Base-by-base conservation (phyloP, 169 alveolate genomes). In the Plasmodium yoelii region DNA sequence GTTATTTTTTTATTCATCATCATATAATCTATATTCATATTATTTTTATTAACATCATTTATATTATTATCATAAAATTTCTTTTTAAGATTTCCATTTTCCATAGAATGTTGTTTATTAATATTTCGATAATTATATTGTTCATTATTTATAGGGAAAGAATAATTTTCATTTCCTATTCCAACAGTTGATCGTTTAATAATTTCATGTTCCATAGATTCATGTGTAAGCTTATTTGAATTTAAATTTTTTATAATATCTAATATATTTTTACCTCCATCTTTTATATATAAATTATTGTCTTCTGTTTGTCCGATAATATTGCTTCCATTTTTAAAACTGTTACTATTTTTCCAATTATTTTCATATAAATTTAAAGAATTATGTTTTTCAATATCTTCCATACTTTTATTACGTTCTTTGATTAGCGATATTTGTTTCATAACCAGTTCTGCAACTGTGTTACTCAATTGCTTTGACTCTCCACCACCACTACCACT, bases 351-450 rank as follows among this genome's bases (percentile, higher is more conserved):
- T 19, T 57, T 24, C 65, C 65, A 57, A 15, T 8, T 13, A 19
- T 8, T 8, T n/a, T 57, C 84, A 19, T 71, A 51, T 7, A 6
- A 51, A 56, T 49, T 24, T 5, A 49, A 49, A 19, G 42, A 47
- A 9, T 24, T 67, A 9, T 47, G 34, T 47, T 80, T 67, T 26
- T 65, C 72, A 18, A 47, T 7, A 51, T 55, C 49, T 8, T 80
- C 82, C 59, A 59, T 19, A 22, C 19, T 26, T 7, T 60, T 55
- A 39, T 65, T 73, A 3, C 90, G 53, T 13, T 80, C 75, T 55
- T 80, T 80, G 1, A 80, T n/a, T 34, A 65, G 53, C 0, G 90
- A 80, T 26, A 80, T 80, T 19, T 80, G 90, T 47, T 80, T 80
- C 69, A 80, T 80, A 15, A 80, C 18, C 1, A 80, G 55, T 49